Conservation (phyloP, 495 filamentous ascomycete species). For the Aspergillus bridgeri region DNA sequence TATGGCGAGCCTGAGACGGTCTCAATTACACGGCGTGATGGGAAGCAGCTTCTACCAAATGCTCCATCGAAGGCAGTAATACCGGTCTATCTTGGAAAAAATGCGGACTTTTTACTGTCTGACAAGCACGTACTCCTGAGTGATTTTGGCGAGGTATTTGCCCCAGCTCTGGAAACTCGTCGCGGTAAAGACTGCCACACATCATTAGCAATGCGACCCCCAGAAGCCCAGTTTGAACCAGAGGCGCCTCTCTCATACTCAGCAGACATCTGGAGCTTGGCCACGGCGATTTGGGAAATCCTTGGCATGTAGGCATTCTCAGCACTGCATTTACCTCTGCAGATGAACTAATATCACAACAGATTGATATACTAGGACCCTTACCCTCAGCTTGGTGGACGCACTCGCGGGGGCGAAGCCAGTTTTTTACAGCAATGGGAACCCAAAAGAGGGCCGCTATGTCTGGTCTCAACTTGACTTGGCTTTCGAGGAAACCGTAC, state of each 20-base stretch:
- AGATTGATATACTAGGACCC: conserved; percentile 28
- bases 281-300: conserved; percentile 31
- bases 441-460: conserved; percentile 14
- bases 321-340: conserved; percentile 20
- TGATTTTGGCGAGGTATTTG: conserved; percentile 31
- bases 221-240: conserved; percentile 31
- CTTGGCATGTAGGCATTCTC: conserved; percentile 26
- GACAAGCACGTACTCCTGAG: conserved; percentile 23
- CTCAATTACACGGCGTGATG: conserved; percentile 17
- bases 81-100: conserved; percentile 28
- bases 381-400: conserved; percentile 28
- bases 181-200: conserved; percentile 28
- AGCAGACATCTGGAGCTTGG: conserved; percentile 33
- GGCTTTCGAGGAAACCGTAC: conserved; percentile 25
- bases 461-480: conserved; percentile 22
- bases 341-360: conserved; percentile 26
- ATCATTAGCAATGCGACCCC: conserved; percentile 23
- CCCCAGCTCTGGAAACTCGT: conserved; percentile 15
- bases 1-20: conserved; percentile 20
- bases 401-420: conserved; percentile 20
- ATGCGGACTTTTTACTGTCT: conserved; percentile 19
- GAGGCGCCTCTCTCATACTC: conserved; percentile 23
- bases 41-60: conserved; percentile 16
- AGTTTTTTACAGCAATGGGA: conserved; percentile 24
- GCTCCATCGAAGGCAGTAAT: conserved; percentile 26